Evolutionary conservation across 2,329 filamentous ascomycete genomes (phyloP).

Genomic region (Diplodia scrobiculata): DNA sequence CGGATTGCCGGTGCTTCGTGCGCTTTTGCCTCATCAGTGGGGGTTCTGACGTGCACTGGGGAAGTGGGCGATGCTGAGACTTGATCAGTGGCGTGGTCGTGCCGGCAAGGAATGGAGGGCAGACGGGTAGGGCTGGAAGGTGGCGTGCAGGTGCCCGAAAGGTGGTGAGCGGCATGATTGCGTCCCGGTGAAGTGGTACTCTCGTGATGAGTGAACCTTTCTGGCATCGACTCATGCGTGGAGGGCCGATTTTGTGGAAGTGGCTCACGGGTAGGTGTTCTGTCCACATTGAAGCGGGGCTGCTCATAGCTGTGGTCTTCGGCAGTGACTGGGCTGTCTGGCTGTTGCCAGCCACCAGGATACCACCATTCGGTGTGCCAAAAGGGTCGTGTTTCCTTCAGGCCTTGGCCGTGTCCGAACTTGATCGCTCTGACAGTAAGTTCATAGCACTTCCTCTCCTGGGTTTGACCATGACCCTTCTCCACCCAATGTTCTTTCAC

Average conservation of each 20-base stretch:
- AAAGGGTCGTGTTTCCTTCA: background rate
- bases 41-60: background rate
- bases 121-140: too few species aligned
- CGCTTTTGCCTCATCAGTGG: background rate
- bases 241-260: background rate
- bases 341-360: background rate
- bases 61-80: background rate
- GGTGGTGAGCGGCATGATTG: too few species aligned
- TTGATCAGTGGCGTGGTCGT: background rate
- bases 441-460: background rate
- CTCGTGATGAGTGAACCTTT: background rate
- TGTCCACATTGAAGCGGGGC: background rate
- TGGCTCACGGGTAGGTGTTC: background rate
- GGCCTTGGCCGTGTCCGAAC: background rate
- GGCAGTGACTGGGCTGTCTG: too few species aligned
- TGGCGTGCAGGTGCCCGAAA: background rate
- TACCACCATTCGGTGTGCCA: constrained; percentile 6
- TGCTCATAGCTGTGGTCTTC: background rate
- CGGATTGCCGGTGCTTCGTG: background rate
- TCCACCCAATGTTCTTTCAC: background rate
- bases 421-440: constrained; percentile 6
- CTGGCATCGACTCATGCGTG: background rate
- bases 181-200: background rate
- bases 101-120: background rate
- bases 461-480: background rate